Evolutionary conservation across 768 basidiomycete species (phyloP).

Genomic region (Amanita inopinata): DNA sequence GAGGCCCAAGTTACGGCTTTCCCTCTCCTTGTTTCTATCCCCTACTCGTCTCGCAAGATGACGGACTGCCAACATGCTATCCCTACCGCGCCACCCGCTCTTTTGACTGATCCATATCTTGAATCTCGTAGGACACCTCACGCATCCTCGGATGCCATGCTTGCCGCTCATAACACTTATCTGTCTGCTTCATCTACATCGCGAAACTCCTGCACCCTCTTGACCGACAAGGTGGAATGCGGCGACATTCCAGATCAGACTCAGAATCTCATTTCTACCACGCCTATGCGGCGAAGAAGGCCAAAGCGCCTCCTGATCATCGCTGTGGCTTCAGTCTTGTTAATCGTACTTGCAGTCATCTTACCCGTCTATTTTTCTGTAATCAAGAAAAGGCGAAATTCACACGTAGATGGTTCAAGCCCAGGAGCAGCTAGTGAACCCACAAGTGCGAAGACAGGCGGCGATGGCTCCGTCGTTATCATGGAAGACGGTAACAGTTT

Average conservation of each 20-base stretch:
- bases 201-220: neutral
- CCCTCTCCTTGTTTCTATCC: neutral
- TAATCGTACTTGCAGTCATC: slow-evolving; percentile 20
- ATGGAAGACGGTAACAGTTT: slow-evolving; percentile 56
- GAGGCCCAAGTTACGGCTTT: neutral
- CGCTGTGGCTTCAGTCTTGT: neutral
- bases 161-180: neutral
- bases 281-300: too few species aligned
- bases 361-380: slow-evolving; percentile 25
- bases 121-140: neutral
- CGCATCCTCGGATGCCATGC: neutral
- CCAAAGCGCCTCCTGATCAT: neutral
- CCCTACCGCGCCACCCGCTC: neutral
- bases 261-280: too few species aligned
- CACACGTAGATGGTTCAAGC: too few species aligned
- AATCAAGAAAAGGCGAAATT: slow-evolving; percentile 17
- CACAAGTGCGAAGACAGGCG: slow-evolving; percentile 25
- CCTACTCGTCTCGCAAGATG: neutral
- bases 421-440: too few species aligned
- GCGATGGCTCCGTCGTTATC: slow-evolving; percentile 50
- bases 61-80: neutral
- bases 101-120: neutral
- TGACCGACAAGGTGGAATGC: neutral
- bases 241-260: too few species aligned
- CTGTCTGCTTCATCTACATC: neutral